Evolutionary conservation across 352 stramenopile species (phyloP).

Genomic region (Phytophthora pistaciae): DNA sequence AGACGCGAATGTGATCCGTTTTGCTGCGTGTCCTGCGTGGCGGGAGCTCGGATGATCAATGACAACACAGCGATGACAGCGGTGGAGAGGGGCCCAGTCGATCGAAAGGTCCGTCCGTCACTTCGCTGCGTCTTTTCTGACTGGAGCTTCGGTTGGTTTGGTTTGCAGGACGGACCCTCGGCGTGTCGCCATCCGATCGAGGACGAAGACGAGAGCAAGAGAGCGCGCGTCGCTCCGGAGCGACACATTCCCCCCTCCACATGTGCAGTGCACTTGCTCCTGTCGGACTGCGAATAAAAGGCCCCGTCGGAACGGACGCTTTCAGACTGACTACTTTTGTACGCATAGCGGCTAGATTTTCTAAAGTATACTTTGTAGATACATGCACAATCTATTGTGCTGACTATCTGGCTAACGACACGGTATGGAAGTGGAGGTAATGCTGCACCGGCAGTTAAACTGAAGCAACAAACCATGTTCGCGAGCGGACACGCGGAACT

Average conservation of each 20-base stretch:
- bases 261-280: slow-evolving; percentile 8
- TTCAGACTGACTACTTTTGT: slow-evolving; percentile 25
- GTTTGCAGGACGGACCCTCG: slow-evolving; percentile 17
- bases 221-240: slow-evolving; percentile 3
- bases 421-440: slow-evolving; percentile 1
- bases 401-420: slow-evolving; percentile 24
- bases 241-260: slow-evolving; percentile 16
- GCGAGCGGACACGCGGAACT: slow-evolving; percentile 1
- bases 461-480: background rate
- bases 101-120: slow-evolving; percentile 3
- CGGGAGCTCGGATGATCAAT: slow-evolving; percentile 8
- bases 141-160: slow-evolving; percentile 7
- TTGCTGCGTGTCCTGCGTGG: background rate
- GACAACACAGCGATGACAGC: background rate
- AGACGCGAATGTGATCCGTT: background rate
- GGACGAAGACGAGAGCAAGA: slow-evolving; percentile 4
- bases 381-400: slow-evolving; percentile 5
- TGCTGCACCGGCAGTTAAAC: background rate
- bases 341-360: background rate
- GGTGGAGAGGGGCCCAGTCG: slow-evolving; percentile 4
- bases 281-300: slow-evolving; percentile 22
- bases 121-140: slow-evolving; percentile 33
- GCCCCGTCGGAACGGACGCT: slow-evolving; percentile 11
- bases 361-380: background rate
- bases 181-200: slow-evolving; percentile 27